A percentile compares a stretch with the other conserved stretches of the same genome.
These are phyloP conservation scores for Pleurotus cornucopiae DNA, from an alignment of 768 basidiomycete species.

Conservation along the genomic window DNA sequence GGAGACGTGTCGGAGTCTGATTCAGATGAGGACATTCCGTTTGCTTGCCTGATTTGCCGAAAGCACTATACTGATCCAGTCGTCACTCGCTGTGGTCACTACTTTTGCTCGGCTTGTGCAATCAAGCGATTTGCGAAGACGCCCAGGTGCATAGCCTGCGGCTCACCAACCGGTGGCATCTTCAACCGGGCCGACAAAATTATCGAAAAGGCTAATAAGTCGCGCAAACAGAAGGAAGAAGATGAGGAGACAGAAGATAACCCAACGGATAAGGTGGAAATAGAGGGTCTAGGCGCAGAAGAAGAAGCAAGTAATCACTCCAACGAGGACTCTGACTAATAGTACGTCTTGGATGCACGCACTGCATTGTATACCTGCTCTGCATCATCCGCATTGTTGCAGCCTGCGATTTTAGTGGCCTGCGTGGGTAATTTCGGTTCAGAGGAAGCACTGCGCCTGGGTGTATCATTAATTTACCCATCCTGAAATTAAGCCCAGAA, in stretches of 20 bases:
- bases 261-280: slow-evolving; percentile 42
- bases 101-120: slow-evolving; percentile 93
- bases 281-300: slow-evolving; percentile 50
- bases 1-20: slow-evolving; percentile 65
- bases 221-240: slow-evolving; percentile 48
- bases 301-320: slow-evolving; percentile 25
- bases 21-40: slow-evolving; percentile 86
- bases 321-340: slow-evolving; percentile 28
- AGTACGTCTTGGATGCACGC: neutral
- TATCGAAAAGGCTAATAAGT: slow-evolving; percentile 80
- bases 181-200: slow-evolving; percentile 96
- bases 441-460: no score
- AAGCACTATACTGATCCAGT: slow-evolving; percentile 94
- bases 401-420: no score
- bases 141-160: slow-evolving; percentile 93
- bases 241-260: slow-evolving; percentile 38
- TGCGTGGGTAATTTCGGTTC: no score
- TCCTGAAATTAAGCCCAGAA: no score
- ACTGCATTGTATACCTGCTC: no score
- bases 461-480: no score
- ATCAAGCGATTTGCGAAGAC: slow-evolving; percentile 93
- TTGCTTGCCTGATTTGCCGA: slow-evolving; percentile 97
- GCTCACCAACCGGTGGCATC: slow-evolving; percentile 89
- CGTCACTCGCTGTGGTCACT: slow-evolving; percentile 94
- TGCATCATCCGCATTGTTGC: no score